These are phyloP conservation scores for Raphanus raphanistrum DNA, from an alignment of 345 rosid genomes.

Conservation along the genomic window DNA sequence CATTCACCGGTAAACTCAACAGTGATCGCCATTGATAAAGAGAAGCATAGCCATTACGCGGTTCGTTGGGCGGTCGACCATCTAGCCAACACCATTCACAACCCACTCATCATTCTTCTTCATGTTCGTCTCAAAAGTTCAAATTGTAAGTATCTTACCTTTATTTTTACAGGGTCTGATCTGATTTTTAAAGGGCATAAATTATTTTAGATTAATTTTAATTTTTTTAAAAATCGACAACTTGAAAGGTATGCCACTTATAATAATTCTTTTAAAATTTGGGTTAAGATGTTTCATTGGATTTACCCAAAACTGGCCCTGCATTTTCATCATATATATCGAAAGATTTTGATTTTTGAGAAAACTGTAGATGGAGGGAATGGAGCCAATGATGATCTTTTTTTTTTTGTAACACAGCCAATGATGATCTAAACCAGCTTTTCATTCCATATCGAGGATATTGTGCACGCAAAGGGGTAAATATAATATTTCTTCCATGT, in stretches of 20 bases:
- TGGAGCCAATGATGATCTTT: slow-evolving; percentile 34
- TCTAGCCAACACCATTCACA: slow-evolving; percentile 39
- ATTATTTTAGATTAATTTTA: too few relatives aligned
- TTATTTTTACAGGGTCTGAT: not conserved
- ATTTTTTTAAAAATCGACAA: too few relatives aligned
- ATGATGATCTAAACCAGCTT: slow-evolving; percentile 48
- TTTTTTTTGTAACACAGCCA: not conserved
- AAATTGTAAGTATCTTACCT: slow-evolving; percentile 57
- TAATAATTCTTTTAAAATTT: not conserved
- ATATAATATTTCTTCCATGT: not conserved
- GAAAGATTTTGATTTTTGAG: not conserved
- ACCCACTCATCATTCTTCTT: slow-evolving; percentile 46
- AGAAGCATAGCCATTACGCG: slow-evolving; percentile 68
- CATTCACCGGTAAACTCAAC: slow-evolving; percentile 46
- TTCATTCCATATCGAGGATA: slow-evolving; percentile 66
- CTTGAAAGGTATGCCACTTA: not conserved
- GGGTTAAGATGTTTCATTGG: not conserved
- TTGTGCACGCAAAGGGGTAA: slow-evolving; percentile 86
- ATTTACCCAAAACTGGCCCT: not conserved
- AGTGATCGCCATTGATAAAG: slow-evolving; percentile 64
- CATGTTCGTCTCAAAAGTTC: slow-evolving; percentile 52
- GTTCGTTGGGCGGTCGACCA: slow-evolving; percentile 80
- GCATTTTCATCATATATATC: not conserved
- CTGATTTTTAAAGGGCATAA: not conserved
- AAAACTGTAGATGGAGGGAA: slow-evolving; percentile 32